A percentile compares a stretch with the other conserved stretches of the same genome.
Conservation (phyloP, 1,284 basidiomycete genomes). For the Dichomitus squalens region DNA sequence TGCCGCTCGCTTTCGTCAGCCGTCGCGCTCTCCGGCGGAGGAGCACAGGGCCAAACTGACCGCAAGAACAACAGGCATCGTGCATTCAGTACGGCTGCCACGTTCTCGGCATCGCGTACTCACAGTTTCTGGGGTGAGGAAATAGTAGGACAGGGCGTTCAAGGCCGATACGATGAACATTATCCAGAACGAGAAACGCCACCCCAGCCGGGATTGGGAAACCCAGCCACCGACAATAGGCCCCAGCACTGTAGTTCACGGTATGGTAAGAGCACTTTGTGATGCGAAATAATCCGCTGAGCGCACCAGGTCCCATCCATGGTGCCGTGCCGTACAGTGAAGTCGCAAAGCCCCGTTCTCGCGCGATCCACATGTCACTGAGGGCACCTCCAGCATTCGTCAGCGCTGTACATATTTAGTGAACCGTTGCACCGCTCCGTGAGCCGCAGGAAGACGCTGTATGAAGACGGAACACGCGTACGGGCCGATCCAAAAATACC, state of each 20-base stretch:
- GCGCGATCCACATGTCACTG: conserved; percentile 59
- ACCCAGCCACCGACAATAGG: conserved; percentile 70
- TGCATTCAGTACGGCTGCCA: not conserved
- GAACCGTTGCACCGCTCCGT: not conserved
- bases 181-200: conserved; percentile 76
- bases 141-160: conserved; percentile 48
- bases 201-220: conserved; percentile 52
- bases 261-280: not conserved
- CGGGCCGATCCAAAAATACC: conserved; percentile 65
- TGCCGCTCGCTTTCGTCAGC: conserved; percentile 49
- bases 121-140: conserved; percentile 54
- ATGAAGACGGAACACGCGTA: conserved; percentile 24
- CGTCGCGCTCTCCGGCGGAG: conserved; percentile 57
- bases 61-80: not conserved
- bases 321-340: conserved; percentile 68
- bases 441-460: not conserved
- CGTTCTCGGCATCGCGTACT: not conserved
- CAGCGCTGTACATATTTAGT: conserved; percentile 41
- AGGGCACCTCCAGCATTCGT: conserved; percentile 66
- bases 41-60: conserved; percentile 67
- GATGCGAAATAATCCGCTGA: not conserved
- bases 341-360: conserved; percentile 61
- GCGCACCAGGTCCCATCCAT: conserved; percentile 68
- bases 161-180: conserved; percentile 60
- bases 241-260: conserved; percentile 47